These are phyloP conservation scores for Aquanectria penicillioides DNA, from an alignment of 2,329 filamentous ascomycete genomes.

Conservation along the genomic window DNA sequence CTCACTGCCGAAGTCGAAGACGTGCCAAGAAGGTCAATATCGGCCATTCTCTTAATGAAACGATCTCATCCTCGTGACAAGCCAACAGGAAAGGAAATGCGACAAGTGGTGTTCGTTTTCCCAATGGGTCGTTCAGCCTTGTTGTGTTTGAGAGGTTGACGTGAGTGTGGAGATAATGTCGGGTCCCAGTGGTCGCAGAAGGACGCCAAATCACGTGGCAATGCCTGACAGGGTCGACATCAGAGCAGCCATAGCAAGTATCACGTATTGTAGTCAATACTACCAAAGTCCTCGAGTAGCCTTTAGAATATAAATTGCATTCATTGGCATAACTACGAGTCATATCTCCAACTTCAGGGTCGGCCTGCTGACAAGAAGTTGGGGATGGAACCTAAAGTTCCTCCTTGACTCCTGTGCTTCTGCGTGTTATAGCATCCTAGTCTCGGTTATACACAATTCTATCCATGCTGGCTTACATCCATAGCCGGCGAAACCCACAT, in stretches of 20 bases:
- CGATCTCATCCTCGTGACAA: no score
- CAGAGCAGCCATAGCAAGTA: no score
- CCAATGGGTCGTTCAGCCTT: neutral
- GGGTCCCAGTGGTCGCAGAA: slow-evolving; percentile 42
- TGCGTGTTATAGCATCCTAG: slow-evolving; percentile 24
- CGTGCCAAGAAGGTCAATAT: no score
- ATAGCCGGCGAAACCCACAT: slow-evolving; percentile 13
- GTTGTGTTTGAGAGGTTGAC: neutral
- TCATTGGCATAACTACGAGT: slow-evolving; percentile 32
- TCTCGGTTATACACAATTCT: slow-evolving; percentile 36
- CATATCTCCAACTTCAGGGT: slow-evolving; percentile 16
- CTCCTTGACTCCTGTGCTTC: slow-evolving; percentile 9
- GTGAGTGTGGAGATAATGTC: slow-evolving; percentile 30
- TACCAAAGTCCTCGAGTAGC: neutral
- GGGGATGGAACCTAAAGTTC: neutral
- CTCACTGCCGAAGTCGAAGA: neutral
- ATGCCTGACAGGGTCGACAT: no score
- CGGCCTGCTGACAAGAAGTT: neutral
- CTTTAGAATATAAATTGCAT: slow-evolving; percentile 23
- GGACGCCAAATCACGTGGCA: slow-evolving; percentile 53
- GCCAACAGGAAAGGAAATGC: no score
- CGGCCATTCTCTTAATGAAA: no score
- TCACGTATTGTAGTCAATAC: neutral
- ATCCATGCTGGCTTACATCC: slow-evolving; percentile 29
- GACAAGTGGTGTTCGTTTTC: no score